Evolutionary conservation across 2,329 filamentous ascomycete species (phyloP), one percentile per base, ranked within the genome.

Genomic region (Arthrobotrys megalospora): DNA sequence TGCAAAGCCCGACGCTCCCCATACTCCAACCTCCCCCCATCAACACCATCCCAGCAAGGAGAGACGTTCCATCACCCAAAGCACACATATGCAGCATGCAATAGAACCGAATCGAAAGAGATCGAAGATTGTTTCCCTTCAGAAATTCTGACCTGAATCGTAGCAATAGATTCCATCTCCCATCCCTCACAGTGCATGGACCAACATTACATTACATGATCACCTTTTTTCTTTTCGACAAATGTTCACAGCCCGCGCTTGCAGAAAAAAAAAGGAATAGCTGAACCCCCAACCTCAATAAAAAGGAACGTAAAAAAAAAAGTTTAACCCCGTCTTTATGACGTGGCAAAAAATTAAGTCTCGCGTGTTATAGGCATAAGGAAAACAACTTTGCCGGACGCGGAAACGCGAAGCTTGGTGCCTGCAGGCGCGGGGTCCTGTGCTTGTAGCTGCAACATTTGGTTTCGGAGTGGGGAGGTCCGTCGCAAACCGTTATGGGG

Each of bases 361-460:
- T 72, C 45, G 58, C 48, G 67, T 67, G 67, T 58, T 78, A 77
- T 76, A 76, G 62, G 47, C 45, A 32, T 63, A 66, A 32, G 36
- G 47, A 58, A 69, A 34, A 62, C 52, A 48, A 41, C 43, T 45
- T 67, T 68, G 41, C 72, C 72, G 28, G 47, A 70, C 48, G 66
- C 72, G 66, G 65, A 70, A 70, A 75, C 70, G 70, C 72, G 72
- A 62, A 63, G 58, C 48, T 58, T 63, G 71, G 72, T 77, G 72
- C 72, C 72, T 77, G 72, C 72, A 77, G 72, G 72, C 72, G 66
- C 66, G 72, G 45, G 69, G 72, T 69, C 72, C 64, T 67, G 71
- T 76, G 72, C 66, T 32, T 68, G 5, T 24, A 60, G n/a, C 48
- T 50, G 50, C 28, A 53, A 47, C 11, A 24, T 28, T 38, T 48